A percentile compares a stretch with the other conserved stretches of the same genome.
Evolutionary conservation across 768 basidiomycete species (phyloP).

Genomic region (Clitopilus hobsonii): DNA sequence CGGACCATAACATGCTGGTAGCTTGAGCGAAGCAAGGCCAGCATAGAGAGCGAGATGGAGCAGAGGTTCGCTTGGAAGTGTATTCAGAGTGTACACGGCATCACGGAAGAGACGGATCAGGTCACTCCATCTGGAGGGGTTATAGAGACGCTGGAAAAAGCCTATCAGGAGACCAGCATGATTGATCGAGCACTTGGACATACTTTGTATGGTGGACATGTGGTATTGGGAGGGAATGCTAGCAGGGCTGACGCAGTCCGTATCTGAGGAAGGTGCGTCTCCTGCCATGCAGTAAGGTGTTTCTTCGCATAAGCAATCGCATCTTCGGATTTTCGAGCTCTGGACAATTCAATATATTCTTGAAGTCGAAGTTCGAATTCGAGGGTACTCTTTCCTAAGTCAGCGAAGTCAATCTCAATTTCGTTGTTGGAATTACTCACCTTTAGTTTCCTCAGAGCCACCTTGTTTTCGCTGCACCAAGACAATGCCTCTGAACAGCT

Average conservation of each 20-base stretch:
- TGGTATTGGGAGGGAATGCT: constrained; percentile 67
- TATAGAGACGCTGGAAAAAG: constrained; percentile 69
- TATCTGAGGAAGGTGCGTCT: constrained; percentile 76
- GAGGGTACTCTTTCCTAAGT: constrained; percentile 67
- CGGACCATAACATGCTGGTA: constrained; percentile 74
- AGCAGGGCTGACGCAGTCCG: constrained; percentile 72
- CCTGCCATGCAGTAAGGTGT: constrained; percentile 77
- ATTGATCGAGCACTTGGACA: constrained; percentile 8
- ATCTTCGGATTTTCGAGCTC: constrained; percentile 57
- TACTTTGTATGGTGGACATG: constrained; percentile 79
- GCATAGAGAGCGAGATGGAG: constrained; percentile 87
- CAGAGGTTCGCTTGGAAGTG: constrained; percentile 82
- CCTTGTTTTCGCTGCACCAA: constrained; percentile 97
- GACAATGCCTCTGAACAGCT: constrained; percentile 86
- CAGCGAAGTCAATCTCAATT: neutral
- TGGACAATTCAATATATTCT: constrained; percentile 90
- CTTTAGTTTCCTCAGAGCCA: constrained; percentile 87
- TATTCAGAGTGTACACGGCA: constrained; percentile 84
- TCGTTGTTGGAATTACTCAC: constrained; percentile 28
- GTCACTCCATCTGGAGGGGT: constrained; percentile 67
- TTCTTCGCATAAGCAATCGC: constrained; percentile 86
- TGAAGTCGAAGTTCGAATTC: constrained; percentile 96
- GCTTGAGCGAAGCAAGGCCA: constrained; percentile 85
- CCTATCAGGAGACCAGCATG: neutral
- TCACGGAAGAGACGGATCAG: constrained; percentile 78